Base-by-base conservation (phyloP, 2,329 filamentous ascomycete genomes). In the Epichloe gansuensis region DNA sequence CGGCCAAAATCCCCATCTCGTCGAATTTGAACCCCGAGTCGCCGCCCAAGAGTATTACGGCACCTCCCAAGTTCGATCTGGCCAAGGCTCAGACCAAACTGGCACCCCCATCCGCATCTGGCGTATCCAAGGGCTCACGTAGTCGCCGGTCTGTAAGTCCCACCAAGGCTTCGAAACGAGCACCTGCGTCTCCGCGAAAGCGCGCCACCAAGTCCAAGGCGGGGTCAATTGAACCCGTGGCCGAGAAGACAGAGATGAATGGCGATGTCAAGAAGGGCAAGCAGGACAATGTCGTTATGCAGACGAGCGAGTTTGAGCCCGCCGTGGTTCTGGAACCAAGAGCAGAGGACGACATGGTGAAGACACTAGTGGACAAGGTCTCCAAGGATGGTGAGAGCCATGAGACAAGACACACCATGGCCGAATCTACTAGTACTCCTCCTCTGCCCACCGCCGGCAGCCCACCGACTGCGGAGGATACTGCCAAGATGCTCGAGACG, bases 401-500 rank as follows among this genome's bases (percentile, higher is more conserved):
- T 4, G 83, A 89, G 65, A 80, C 80, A 1, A 85, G 82, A 52
- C 80, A 80, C 58, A 90, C 85, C 6, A 81, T 82, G 46, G 81
- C 91, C 47, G 84, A 85, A 55, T 21, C 17, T 21, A 21, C 17
- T 21, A 21, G 2, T 21, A 21, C 17, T 21, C 17, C 17, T 63
- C 87, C 89, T 13, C 59, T 78, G 25, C 61, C 67, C 7, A 66
- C 62, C 4, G 75, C 80, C 9, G 78, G 77, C 50, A 80, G 87
- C 55, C 75, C 89, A 8, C 84, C 86, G 0, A 79, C 82, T 12
- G 82, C 87, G 0, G 85, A 89, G 57, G 86, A 93, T 60, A 84
- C 89, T 1, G 78, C 85, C 53, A 79, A 83, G 51, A 89, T 96
- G 85, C 84, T 97, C 54, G 83, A 83, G 31, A 82, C 88, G 61